Evolutionary conservation across 106 monocot genomes (phyloP).

Genomic region (Phalaenopsis equestris): DNA sequence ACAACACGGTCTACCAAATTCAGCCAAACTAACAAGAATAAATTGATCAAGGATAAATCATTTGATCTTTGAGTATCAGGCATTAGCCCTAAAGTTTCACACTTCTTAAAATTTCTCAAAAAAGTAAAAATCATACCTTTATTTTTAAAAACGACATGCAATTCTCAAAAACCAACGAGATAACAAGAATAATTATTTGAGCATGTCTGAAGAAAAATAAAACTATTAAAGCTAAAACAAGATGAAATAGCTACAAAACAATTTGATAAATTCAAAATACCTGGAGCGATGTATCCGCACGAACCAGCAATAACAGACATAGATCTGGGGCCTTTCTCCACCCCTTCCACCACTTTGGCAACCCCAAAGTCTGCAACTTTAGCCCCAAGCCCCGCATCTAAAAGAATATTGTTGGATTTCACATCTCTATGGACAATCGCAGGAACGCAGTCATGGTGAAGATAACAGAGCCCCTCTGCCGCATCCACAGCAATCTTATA

Average conservation of each 20-base stretch:
- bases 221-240: background rate
- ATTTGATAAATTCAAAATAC: background rate
- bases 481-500: constrained; percentile 24
- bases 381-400: constrained; percentile 19
- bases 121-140: no score
- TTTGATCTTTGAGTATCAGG: no score
- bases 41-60: no score
- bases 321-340: constrained; percentile 7
- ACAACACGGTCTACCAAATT: no score
- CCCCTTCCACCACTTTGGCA: constrained; percentile 19
- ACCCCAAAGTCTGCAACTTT: constrained; percentile 25
- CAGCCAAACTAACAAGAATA: no score
- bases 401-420: constrained; percentile 26
- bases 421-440: constrained; percentile 20
- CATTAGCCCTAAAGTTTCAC: no score
- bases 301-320: constrained; percentile 21
- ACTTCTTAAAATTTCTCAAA: no score
- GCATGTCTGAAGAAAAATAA: background rate
- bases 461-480: constrained; percentile 23
- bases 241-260: background rate
- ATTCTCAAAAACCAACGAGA: no score
- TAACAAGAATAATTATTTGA: no score
- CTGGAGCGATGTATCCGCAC: constrained; percentile 24
- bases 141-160: no score
- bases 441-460: constrained; percentile 25